Conservation (phyloP, 139 green algal species). For the Nannochloris sp. region DNA sequence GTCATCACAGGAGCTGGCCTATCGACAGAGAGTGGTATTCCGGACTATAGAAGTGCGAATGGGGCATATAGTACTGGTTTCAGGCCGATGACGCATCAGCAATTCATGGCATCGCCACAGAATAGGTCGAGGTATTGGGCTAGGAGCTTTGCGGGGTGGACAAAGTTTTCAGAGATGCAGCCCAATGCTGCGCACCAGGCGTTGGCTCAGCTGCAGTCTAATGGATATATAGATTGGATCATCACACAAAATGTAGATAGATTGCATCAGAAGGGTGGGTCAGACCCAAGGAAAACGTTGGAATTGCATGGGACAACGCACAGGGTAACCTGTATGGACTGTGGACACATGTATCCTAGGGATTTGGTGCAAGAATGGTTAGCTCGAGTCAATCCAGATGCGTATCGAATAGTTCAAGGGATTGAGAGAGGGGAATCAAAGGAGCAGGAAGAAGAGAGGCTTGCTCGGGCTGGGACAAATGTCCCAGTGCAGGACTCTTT, state of each 20-base stretch:
- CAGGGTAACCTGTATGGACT: conserved; percentile 63
- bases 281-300: conserved; percentile 35
- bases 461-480: neutral
- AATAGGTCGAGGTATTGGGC: conserved; percentile 77
- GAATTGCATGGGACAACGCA: conserved; percentile 94
- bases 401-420: neutral
- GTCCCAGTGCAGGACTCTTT: neutral
- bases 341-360: conserved; percentile 35
- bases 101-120: conserved; percentile 67
- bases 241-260: conserved; percentile 97
- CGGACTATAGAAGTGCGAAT: conserved; percentile 78
- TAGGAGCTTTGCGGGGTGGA: conserved; percentile 78
- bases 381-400: conserved; percentile 42
- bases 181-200: conserved; percentile 65
- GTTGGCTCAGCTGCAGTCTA: conserved; percentile 49
- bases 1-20: conserved; percentile 43
- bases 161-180: conserved; percentile 47
- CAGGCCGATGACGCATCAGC: conserved; percentile 78
- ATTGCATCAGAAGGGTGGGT: conserved; percentile 67
- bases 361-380: conserved; percentile 50
- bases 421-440: too few relatives aligned
- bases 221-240: conserved; percentile 36
- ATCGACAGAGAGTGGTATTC: conserved; percentile 69
- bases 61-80: conserved; percentile 91
- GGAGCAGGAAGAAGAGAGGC: neutral